Conservation (phyloP, 208 protist species). For the Leishmania turanica region DNA sequence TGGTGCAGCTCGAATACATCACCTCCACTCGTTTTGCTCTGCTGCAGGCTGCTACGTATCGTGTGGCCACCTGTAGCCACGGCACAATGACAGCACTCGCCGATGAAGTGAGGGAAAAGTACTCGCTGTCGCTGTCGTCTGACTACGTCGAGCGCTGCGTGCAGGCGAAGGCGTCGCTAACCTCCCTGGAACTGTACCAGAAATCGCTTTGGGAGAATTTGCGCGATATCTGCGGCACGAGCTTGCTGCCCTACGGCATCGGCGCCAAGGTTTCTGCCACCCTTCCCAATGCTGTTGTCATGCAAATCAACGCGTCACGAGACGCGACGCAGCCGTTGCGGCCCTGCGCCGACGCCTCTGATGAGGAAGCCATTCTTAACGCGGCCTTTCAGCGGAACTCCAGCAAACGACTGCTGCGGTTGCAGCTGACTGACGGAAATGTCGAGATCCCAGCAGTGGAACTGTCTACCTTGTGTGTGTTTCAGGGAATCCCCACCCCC, state of each 20-base stretch:
- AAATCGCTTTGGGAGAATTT: conserved; percentile 62
- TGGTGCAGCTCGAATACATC: not conserved
- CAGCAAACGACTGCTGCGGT: conserved; percentile 59
- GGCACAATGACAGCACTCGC: conserved; percentile 36
- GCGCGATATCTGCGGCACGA: conserved; percentile 56
- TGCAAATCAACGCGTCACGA: conserved; percentile 75
- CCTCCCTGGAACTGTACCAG: conserved; percentile 50
- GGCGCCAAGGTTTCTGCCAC: conserved; percentile 42
- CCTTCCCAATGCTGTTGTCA: conserved; percentile 51
- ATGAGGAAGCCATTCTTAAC: conserved; percentile 54
- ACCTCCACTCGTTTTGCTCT: not conserved
- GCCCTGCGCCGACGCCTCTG: conserved; percentile 60
- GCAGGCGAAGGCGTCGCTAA: conserved; percentile 23
- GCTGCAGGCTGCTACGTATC: not conserved
- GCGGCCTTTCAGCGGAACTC: conserved; percentile 54
- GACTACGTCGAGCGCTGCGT: conserved; percentile 61
- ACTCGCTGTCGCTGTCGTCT: conserved; percentile 52
- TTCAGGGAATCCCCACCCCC: conserved; percentile 67
- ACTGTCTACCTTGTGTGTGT: conserved; percentile 62
- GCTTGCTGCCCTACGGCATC: conserved; percentile 60
- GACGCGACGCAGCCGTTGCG: conserved; percentile 84
- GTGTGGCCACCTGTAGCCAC: not conserved
- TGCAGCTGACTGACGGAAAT: conserved; percentile 75
- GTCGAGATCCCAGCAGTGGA: conserved; percentile 73
- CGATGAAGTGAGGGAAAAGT: conserved; percentile 43